Evolutionary conservation across 2,329 filamentous ascomycete genomes (phyloP), one percentile per base, ranked within the genome.

Genomic region (Xylaria polymorpha): DNA sequence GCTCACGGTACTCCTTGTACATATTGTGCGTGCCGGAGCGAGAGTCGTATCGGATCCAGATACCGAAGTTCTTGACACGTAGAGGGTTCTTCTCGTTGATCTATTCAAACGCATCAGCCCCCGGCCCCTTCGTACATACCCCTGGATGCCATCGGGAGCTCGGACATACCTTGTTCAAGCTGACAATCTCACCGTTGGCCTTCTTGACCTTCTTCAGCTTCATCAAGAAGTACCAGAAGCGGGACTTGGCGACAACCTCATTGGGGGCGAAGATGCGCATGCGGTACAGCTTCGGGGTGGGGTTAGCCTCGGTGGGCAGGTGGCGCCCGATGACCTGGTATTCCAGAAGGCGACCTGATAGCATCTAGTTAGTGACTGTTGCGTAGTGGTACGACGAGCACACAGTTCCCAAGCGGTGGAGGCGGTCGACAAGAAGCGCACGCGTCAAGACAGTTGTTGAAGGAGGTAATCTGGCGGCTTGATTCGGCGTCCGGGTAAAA

Each of bases 1-100:
- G 93, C 90, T 98, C 96, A 84, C 96, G 93, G 92, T 98, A 98
- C 92, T 99, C 96, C 92, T 98, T 98, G 94, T 99, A 99, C 96
- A 99, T 99, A 92, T 99, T 99, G 94, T 99, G 96, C 81, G 96
- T 99, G 80, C 96, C 96, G 80, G 96, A 98, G 86, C 96, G 95
- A 74, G 97, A 99, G 88, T 99, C 95, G 89, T 99, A 99, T 84
- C 97, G 94, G 87, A 99, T 92, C 97, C 97, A 99, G 91, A 99
- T 91, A 85, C 96, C 96, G 84, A 99, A 98, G 93, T 98, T 99
- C 94, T 99, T 99, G 90, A 99, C 94, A 90, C 97, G 98, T 82
- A 94, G 88, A 81, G 96, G 96, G 85, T 94, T 94, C 92, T 98
- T 98, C 94, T 99, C 96, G 87, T 90, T 86, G 88, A 99, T 97